Evolutionary conservation across 495 filamentous ascomycete species (phyloP), one percentile per base, ranked within the genome.

Genomic region (Penicillium daleae): DNA sequence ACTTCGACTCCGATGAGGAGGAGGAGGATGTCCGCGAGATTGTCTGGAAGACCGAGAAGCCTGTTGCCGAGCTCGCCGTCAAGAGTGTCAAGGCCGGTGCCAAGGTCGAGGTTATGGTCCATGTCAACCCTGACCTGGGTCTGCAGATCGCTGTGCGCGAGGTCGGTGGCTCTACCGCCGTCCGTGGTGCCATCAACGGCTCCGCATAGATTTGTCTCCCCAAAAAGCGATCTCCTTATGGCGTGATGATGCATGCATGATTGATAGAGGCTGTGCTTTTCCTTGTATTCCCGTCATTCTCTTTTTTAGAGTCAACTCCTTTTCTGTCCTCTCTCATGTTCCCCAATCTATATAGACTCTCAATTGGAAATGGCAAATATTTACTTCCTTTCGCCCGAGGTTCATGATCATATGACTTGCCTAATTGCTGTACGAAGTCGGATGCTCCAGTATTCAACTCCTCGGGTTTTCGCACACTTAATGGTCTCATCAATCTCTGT

Each of bases 21-120:
- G 90, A 97, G 53, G 89, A 91, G 54, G 95, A 97, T 76, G 83
- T 86, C 66, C 83, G 92, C 61, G 91, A 95, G 77, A 90, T 93
- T 81, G 84, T 94, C n/a, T 97, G 92, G 90, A 96, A 94, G 80
- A 86, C 92, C 32, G 90, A 90, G 60, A 87, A 82, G 60, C 82
- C 91, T 54, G 85, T 99, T 52, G 93, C 92, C 50, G 95, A 99
- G 81, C 90, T 91, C 12, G 90, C 88, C 32, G 75, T 98, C 68
- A 89, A 83, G 76, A 90, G 82, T 60, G 86, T 93, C 59, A 92
- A 91, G 86, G 93, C 93, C 82, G 91, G 91, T 39, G 83, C 85
- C 65, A 97, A 95, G 82, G 87, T 98, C 63, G 95, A 98, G 83
- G 87, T 98, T 51, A 94, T 90, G 71, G 83, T 99, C 62, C 93